phyloP scores from a whole-genome alignment of 441 rosid genomes.

The Populus hybrid region DNA sequence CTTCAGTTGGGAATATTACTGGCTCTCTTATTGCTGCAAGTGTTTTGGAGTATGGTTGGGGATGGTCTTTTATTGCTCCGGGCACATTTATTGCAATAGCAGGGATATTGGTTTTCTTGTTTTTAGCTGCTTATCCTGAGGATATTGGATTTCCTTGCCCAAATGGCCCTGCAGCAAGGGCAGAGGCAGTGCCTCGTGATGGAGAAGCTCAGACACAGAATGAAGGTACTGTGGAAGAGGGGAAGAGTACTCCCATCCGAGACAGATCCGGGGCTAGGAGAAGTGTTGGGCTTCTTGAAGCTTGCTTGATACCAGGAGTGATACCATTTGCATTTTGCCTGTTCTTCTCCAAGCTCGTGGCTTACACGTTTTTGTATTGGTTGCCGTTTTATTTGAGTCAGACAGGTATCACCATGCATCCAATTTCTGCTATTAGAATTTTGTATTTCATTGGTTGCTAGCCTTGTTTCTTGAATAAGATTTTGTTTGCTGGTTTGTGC shows the following conservation, averaged over 20 bases:
- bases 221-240: constrained; percentile 16
- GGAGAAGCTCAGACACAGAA: constrained; percentile 36
- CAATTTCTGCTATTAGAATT: not conserved
- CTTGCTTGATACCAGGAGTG: constrained; percentile 90
- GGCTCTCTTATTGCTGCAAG: constrained; percentile 92
- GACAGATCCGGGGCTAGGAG: constrained; percentile 47
- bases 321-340: constrained; percentile 86
- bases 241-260: not conserved
- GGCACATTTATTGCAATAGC: constrained; percentile 70
- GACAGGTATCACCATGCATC: constrained; percentile 49
- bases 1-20: constrained; percentile 83
- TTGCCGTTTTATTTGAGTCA: constrained; percentile 90
- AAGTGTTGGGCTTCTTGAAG: constrained; percentile 79
- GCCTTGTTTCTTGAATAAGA: not conserved
- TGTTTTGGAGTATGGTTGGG: constrained; percentile 93
- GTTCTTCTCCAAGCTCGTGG: constrained; percentile 90
- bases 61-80: constrained; percentile 84
- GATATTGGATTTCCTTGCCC: constrained; percentile 71
- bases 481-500: not conserved
- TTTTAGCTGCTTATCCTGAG: constrained; percentile 89
- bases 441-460: not conserved
- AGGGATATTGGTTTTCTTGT: constrained; percentile 70
- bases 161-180: constrained; percentile 17
- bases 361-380: constrained; percentile 93
- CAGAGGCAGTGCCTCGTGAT: constrained; percentile 18